phyloP scores from a whole-genome alignment of 192 early-diverging fungal species.

The Coemansia sp. region DNA sequence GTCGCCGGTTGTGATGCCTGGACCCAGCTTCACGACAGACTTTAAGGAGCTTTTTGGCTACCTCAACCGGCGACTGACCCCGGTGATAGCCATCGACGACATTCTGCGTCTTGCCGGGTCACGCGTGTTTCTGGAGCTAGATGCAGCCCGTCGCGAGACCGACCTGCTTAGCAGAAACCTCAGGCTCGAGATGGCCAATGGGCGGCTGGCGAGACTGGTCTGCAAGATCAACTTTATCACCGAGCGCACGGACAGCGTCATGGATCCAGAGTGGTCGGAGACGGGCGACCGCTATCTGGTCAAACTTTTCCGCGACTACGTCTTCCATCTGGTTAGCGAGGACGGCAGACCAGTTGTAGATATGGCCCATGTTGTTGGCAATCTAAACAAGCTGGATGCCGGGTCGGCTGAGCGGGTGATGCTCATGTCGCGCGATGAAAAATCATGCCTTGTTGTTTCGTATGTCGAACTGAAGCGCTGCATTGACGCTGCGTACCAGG shows the following conservation, averaged over 20 bases:
- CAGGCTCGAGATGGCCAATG: constrained; percentile 86
- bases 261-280: constrained; percentile 94
- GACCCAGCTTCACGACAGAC: constrained; percentile 70
- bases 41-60: constrained; percentile 79
- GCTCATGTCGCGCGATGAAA: constrained; percentile 94
- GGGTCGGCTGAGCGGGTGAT: constrained; percentile 94
- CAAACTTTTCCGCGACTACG: constrained; percentile 97
- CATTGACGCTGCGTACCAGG: constrained; percentile 82
- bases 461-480: constrained; percentile 94
- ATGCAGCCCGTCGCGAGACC: constrained; percentile 53
- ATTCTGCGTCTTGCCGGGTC: constrained; percentile 49
- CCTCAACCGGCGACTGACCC: constrained; percentile 43
- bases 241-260: constrained; percentile 81
- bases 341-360: constrained; percentile 82
- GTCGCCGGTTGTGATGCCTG: constrained; percentile 71
- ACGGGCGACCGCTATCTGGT: constrained; percentile 98
- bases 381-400: constrained; percentile 96
- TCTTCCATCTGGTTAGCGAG: constrained; percentile 94
- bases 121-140: constrained; percentile 49
- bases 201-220: constrained; percentile 82
- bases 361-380: constrained; percentile 89
- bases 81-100: constrained; percentile 39
- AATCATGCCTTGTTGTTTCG: constrained; percentile 94
- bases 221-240: constrained; percentile 93
- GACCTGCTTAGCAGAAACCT: constrained; percentile 82